Evolutionary conservation across 2,329 filamentous ascomycete species (phyloP).

Genomic region (Trichophyton benhamiae): DNA sequence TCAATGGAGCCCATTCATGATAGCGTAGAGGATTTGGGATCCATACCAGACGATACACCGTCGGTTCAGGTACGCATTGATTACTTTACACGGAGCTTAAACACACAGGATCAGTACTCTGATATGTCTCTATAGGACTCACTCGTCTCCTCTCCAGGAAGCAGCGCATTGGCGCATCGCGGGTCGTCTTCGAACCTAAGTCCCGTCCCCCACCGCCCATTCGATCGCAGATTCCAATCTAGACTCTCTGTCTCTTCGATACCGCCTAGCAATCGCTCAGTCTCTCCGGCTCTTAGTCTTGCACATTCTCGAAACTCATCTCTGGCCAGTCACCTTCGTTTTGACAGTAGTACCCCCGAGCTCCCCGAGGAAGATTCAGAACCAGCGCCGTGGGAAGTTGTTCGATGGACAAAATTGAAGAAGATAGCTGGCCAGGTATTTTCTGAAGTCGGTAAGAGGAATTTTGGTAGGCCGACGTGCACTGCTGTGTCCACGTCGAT

Average conservation of each 20-base stretch:
- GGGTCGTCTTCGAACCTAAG: slow-evolving; percentile 53
- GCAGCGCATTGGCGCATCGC: slow-evolving; percentile 58
- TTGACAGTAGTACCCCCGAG: slow-evolving; percentile 41
- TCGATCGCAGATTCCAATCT: slow-evolving; percentile 88
- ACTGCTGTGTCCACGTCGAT: slow-evolving; percentile 79
- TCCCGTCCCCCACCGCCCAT: slow-evolving; percentile 75
- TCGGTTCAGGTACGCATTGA: slow-evolving; percentile 57
- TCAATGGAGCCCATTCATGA: not conserved
- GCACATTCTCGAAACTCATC: slow-evolving; percentile 72
- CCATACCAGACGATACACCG: slow-evolving; percentile 70
- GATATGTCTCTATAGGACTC: slow-evolving; percentile 36
- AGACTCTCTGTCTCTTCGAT: slow-evolving; percentile 55
- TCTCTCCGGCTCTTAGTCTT: slow-evolving; percentile 65
- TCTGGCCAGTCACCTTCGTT: slow-evolving; percentile 54
- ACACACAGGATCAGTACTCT: not conserved
- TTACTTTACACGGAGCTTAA: not conserved
- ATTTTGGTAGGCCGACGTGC: slow-evolving; percentile 84
- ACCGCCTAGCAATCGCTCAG: slow-evolving; percentile 50
- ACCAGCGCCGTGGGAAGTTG: slow-evolving; percentile 87
- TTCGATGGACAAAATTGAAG: slow-evolving; percentile 85
- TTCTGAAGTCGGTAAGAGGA: slow-evolving; percentile 81
- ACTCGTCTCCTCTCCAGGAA: slow-evolving; percentile 51
- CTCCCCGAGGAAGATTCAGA: slow-evolving; percentile 63
- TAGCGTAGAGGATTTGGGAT: slow-evolving; percentile 52
- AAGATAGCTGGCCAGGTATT: slow-evolving; percentile 85